Conservation (phyloP, 768 basidiomycete genomes). For the Kwoniella sp. region DNA sequence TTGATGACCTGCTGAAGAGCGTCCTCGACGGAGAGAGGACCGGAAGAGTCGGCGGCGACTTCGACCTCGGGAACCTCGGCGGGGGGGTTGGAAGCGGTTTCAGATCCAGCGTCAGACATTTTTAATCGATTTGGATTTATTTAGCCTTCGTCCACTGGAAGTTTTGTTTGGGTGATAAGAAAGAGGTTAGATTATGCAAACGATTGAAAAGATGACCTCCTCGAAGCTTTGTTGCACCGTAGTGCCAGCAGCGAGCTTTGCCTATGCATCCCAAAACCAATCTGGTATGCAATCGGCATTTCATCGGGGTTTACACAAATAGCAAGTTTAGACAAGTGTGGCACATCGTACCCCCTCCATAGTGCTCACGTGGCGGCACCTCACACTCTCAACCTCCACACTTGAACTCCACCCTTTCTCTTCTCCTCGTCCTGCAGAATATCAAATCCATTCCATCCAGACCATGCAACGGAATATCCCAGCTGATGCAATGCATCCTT, state of each 20-base stretch:
- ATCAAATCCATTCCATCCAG: conserved; percentile 64
- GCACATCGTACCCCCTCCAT: neutral
- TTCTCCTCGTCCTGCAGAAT: conserved; percentile 69
- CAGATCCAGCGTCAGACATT: conserved; percentile 58
- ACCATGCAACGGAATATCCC: conserved; percentile 71
- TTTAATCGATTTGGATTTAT: conserved; percentile 18
- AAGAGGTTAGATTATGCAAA: no score
- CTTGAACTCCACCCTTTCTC: conserved; percentile 68
- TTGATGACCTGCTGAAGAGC: conserved; percentile 89
- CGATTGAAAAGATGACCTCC: no score
- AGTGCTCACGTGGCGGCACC: conserved; percentile 1
- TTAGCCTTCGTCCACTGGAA: conserved; percentile 53
- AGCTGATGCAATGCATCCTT: conserved; percentile 59
- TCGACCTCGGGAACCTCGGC: conserved; percentile 76
- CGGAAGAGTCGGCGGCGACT: conserved; percentile 80
- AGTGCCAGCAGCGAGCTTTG: no score
- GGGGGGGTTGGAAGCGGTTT: conserved; percentile 55
- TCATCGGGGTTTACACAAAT: conserved; percentile 29
- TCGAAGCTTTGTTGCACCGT: no score
- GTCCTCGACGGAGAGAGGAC: conserved; percentile 93
- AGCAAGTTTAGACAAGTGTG: conserved; percentile 1
- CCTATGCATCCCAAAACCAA: no score
- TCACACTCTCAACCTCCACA: conserved; percentile 61
- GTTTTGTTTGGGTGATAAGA: neutral
- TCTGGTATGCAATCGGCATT: conserved; percentile 32